phyloP scores from a whole-genome alignment of 208 protist genomes.

The Trypanosoma lewisi region DNA sequence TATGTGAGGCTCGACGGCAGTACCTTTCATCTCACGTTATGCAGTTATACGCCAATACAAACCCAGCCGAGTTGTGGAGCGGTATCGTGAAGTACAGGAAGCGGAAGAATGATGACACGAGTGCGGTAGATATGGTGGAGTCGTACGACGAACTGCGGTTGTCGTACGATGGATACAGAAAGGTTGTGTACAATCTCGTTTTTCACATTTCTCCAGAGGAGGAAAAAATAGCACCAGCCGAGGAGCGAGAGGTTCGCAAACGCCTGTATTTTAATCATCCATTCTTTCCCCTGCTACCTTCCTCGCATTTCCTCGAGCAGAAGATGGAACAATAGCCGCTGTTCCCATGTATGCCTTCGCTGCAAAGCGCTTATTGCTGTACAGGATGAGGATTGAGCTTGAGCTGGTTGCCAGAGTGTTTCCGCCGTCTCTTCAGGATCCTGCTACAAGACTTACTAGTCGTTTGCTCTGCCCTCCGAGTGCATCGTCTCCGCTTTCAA shows the following conservation, averaged over 20 bases:
- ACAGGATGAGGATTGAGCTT: slow-evolving; percentile 77
- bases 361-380: slow-evolving; percentile 79
- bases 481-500: slow-evolving; percentile 73
- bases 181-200: slow-evolving; percentile 69
- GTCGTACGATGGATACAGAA: slow-evolving; percentile 65
- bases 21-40: slow-evolving; percentile 48
- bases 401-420: slow-evolving; percentile 56
- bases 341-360: slow-evolving; percentile 84
- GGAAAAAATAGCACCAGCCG: slow-evolving; percentile 23
- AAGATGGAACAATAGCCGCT: slow-evolving; percentile 53
- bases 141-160: slow-evolving; percentile 69
- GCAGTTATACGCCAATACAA: slow-evolving; percentile 61
- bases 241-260: slow-evolving; percentile 37
- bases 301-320: slow-evolving; percentile 61
- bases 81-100: slow-evolving; percentile 72
- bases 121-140: slow-evolving; percentile 28
- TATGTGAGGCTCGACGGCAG: slow-evolving; percentile 47
- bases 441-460: slow-evolving; percentile 11
- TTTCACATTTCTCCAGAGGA: slow-evolving; percentile 62
- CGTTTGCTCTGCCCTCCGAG: slow-evolving; percentile 55
- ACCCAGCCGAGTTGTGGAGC: slow-evolving; percentile 69
- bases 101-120: slow-evolving; percentile 4
- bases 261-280: slow-evolving; percentile 80
- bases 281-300: slow-evolving; percentile 83
- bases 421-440: slow-evolving; percentile 36